Evolutionary conservation across 164 flowering plant species (phyloP), one percentile per base, ranked within the genome.

Genomic region (Magnolia officinalis): DNA sequence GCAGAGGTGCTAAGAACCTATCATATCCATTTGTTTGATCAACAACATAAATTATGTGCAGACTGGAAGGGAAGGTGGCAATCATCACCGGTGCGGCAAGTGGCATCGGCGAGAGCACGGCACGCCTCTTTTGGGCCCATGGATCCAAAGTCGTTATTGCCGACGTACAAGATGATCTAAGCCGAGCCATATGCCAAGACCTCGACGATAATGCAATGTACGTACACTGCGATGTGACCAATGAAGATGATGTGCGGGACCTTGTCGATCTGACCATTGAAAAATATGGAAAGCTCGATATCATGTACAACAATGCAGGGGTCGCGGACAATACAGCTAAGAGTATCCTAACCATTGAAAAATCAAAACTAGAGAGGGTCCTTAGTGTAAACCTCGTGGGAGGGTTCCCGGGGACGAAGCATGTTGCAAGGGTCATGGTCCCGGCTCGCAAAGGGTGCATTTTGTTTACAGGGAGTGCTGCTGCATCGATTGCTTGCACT

Each of bases 1-100:
- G 45, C 45, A 4, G 45, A 37, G 45, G 45, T 37, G 45, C 45
- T 37, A 4, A 37, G 45, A 37, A 5, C 45, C 45, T 37, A 37
- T 37, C 45, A 37, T 5, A 4, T 37, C 45, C 45, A 37, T 37
- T 5, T 37, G 45, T 37, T 37, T 37, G 45, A 37, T 0, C 45
- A 4, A 37, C 45, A 37, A 37, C 45, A 37, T 37, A 20, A 26
- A 65, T 23, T 65, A 10, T 65, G 29, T 21, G 68, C 68, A 89
- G 90, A 79, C 69, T 87, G 21, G 82, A 82, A 55, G 90, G 92
- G 8, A 86, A 86, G 66, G 89, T 89, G 18, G 90, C 89, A 0
- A 23, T 89, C 0, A 85, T 89, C 19, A 87, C 92, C 0, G 90
- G 92, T 0, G 92, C 89, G 0, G 88, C 90, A 8, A 84, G 88